These are phyloP conservation scores for Ascosphaera acerosa DNA, from an alignment of 2,329 filamentous ascomycete genomes.

Conservation along the genomic window DNA sequence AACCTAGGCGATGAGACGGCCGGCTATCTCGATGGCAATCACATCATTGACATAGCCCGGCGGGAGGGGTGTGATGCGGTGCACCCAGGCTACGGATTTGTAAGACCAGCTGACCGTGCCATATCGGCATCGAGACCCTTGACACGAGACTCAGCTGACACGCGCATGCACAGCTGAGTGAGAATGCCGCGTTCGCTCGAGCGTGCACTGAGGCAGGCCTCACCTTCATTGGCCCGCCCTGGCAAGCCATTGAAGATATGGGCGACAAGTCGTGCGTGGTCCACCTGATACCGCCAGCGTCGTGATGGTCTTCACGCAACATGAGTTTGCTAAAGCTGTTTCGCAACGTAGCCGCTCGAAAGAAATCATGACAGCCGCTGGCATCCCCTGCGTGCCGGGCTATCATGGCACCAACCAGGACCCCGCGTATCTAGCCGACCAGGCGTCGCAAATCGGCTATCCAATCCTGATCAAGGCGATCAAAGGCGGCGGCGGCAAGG, in stretches of 20 bases:
- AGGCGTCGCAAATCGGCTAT: constrained; percentile 47
- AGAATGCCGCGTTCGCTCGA: constrained; percentile 75
- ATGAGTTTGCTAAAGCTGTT: not conserved
- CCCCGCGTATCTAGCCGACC: constrained; percentile 30
- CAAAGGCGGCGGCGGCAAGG: constrained; percentile 41
- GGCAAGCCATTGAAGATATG: constrained; percentile 54
- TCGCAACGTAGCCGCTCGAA: constrained; percentile 38
- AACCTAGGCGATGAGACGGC: constrained; percentile 52
- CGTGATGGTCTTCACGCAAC: too few species aligned
- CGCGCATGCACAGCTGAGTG: constrained; percentile 33
- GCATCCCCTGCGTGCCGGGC: constrained; percentile 85
- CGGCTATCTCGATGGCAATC: constrained; percentile 79
- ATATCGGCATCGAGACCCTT: constrained; percentile 2
- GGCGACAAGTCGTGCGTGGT: constrained; percentile 52
- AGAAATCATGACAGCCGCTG: constrained; percentile 88
- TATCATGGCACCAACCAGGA: constrained; percentile 79
- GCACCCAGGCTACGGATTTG: constrained; percentile 84
- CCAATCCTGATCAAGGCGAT: constrained; percentile 40
- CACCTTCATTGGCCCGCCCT: constrained; percentile 80
- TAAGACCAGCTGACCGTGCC: constrained; percentile 13
- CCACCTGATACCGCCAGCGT: too few species aligned
- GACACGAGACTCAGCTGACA: not conserved
- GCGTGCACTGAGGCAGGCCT: constrained; percentile 75
- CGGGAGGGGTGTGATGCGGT: constrained; percentile 69
- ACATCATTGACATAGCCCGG: constrained; percentile 73